Evolutionary conservation across 139 green algal species (phyloP).

Genomic region (Gonium pectorale): DNA sequence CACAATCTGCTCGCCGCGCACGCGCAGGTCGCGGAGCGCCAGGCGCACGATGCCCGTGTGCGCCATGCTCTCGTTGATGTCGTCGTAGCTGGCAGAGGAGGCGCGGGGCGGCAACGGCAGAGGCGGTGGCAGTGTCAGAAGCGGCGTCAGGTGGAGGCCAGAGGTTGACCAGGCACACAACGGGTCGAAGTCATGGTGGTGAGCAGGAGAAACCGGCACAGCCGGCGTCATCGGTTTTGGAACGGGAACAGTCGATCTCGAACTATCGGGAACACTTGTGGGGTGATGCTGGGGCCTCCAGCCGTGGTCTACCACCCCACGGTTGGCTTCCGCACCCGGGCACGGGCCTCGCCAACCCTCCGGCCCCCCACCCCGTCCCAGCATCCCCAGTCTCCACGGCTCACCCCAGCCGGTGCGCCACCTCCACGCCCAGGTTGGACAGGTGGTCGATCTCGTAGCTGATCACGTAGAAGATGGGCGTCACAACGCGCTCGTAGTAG

Average conservation of each 20-base stretch:
- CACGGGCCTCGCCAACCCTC: too few species aligned
- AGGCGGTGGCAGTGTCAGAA: too few species aligned
- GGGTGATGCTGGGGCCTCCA: too few species aligned
- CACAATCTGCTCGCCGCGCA: slow-evolving; percentile 50
- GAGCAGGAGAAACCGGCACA: too few species aligned
- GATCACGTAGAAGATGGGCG: slow-evolving; percentile 65
- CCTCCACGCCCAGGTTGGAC: slow-evolving; percentile 59
- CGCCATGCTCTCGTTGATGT: slow-evolving; percentile 47
- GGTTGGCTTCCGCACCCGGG: too few species aligned
- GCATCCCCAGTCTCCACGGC: background rate
- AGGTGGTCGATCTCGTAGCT: slow-evolving; percentile 63
- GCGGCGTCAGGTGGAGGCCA: too few species aligned
- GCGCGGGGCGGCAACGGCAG: background rate
- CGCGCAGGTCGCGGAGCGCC: slow-evolving; percentile 28
- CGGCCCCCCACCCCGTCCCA: background rate
- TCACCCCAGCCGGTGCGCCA: slow-evolving; percentile 58
- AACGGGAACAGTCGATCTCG: too few species aligned
- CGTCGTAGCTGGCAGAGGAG: slow-evolving; percentile 2
- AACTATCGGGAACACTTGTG: too few species aligned
- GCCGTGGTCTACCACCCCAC: too few species aligned
- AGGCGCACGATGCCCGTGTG: slow-evolving; percentile 44
- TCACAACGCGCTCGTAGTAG: slow-evolving; percentile 63
- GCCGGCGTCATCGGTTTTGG: too few species aligned
- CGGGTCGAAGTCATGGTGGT: too few species aligned
- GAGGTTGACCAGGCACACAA: too few species aligned